Evolutionary conservation across 345 rosid genomes (phyloP), one percentile per base, ranked within the genome.

Genomic region (Physaria fendleri): DNA sequence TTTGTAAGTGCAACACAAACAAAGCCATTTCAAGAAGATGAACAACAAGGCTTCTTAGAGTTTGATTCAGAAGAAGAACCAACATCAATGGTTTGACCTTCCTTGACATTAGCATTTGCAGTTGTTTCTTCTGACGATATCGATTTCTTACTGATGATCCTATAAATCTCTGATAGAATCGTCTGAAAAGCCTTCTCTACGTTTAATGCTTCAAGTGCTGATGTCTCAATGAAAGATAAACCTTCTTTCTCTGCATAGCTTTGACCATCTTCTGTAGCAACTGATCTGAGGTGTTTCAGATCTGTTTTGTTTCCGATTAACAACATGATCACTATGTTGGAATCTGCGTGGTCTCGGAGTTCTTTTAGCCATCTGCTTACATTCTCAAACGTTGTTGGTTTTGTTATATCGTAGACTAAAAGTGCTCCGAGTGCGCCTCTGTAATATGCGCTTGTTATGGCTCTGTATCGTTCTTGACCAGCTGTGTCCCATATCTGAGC

Each of bases 401-500:
- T 91, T 3, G 96, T 85, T 17, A 91, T 90, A 17, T 91, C 98
- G 4, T 88, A 91, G 8, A 91, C 98, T 21, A 91, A 77, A 63
- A 91, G 95, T 49, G 98, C 98, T 66, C 98, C 98, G 1, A 91
- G 96, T 17, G 98, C 96, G 25, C 98, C 98, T 69, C 98, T 68
- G 28, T 88, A 91, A 58, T 91, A 91, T 52, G 98, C 98, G 56
- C 98, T 88, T 34, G 98, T 91, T 25, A 91, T 91, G 5, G 98
- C 98, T 74, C 98, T 76, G 76, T 91, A 91, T 46, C 98, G 77
- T 78, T 91, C 98, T 74, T 91, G 98, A 5, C 98, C 98, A 1
- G 98, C 98, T 2, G 98, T 91, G 87, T 91, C 98, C 98, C 98
- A 91, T 79, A 91, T 91, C 73, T 91, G 98, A 30, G 98, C 95